Evolutionary conservation across 352 stramenopile species (phyloP), one percentile per base, ranked within the genome.

Genomic region (Globisporangium spinosum): DNA sequence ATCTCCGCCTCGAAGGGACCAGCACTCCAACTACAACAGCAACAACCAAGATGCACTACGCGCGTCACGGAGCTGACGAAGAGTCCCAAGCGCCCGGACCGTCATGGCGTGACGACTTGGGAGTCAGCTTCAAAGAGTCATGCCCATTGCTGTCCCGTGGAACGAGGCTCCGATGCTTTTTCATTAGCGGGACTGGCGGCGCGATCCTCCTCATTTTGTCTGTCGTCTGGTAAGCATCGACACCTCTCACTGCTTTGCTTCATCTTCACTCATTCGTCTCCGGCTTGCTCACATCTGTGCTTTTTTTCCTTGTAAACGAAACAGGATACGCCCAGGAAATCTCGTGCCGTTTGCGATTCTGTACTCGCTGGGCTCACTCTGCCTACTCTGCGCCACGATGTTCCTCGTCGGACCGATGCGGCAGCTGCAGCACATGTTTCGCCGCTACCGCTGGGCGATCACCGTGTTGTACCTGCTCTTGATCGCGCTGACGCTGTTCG

Each of bases 391-490:
- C 12, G 64, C 69, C 34, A 89, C 76, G n/a, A 56, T 62, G 63
- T 68, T 68, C 63, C 63, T 68, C 27, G 70, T 76, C 4, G 85
- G 83, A n/a, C 86, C 86, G 9, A 82, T 67, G 45, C 59, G 70
- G n/a, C 86, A 94, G 72, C 61, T 82, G 17, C 73, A 77, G 55
- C 82, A 77, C 49, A 93, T 94, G 84, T 91, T 82, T 72, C 65
- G 79, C 27, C 60, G 79, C 53, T 77, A 74, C 23, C 65, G 86
- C 56, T 74, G 70, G 65, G 51, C 76, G 7, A 74, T 78, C 17
- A 83, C 79, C 10, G 65, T 67, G 20, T 57, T 83, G 8, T 94
- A 93, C 70, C 61, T 94, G 2, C 22, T 59, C 23, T 70, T 76
- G 17, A 67, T 89, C 23, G 67, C 53, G 20, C 22, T 85, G 17